Percentiles rank a stretch among this genome's conserved stretches.
Conservation (phyloP, 129 eudicot species). For the Arctium minus region DNA sequence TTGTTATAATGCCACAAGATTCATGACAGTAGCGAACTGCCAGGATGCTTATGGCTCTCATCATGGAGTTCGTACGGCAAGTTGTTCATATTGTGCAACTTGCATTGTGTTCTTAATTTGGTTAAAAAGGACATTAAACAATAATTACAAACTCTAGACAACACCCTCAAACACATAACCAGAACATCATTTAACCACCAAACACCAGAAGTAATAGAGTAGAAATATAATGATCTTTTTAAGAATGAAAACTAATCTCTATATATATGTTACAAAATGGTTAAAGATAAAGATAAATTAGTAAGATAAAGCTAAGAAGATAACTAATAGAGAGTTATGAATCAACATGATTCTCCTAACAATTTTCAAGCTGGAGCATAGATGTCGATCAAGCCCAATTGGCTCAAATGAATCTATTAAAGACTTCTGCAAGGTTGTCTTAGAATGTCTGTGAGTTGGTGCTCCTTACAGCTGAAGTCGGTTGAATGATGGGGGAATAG, state of each 20-base stretch:
- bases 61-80: no score
- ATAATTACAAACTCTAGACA: not conserved
- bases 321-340: not conserved
- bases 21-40: no score
- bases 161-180: not conserved
- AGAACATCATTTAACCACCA: not conserved
- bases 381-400: no score
- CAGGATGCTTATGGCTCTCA: no score
- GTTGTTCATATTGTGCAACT: no score
- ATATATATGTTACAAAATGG: not conserved
- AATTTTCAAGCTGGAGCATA: not conserved
- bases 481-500: not conserved
- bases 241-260: not conserved
- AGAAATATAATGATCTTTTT: not conserved
- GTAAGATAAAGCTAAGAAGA: not conserved
- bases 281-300: not conserved
- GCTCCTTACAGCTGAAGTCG: not conserved
- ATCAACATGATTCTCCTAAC: not conserved
- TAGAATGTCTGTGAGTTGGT: not conserved
- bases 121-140: not conserved
- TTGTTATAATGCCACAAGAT: no score
- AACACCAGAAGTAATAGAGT: not conserved
- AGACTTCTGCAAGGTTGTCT: not conserved
- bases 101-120: not conserved
- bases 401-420: no score